Evolutionary conservation across 2,329 filamentous ascomycete genomes (phyloP).

Genomic region (Elsinoe fawcettii): DNA sequence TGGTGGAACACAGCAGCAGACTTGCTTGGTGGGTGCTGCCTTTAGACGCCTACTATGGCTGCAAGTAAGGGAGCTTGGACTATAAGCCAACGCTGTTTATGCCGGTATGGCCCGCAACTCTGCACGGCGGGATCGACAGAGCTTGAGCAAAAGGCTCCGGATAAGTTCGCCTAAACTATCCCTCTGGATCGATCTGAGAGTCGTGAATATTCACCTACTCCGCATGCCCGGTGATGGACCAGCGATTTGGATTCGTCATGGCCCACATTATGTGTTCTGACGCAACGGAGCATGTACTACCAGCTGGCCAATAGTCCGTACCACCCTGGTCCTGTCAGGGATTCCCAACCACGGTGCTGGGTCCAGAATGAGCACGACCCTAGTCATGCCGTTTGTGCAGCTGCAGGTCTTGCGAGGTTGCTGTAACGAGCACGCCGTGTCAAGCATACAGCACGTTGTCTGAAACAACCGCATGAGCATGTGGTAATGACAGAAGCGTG

Average conservation of each 20-base stretch:
- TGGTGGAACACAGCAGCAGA: neutral
- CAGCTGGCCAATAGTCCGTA: conserved; percentile 8
- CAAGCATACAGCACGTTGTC: neutral
- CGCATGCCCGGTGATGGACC: neutral
- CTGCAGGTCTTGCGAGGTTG: conserved; percentile 3
- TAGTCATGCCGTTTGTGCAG: neutral
- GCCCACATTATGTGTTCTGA: neutral
- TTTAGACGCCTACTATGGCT: conserved; percentile 1
- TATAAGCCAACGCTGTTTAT: conserved; percentile 2
- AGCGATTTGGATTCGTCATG: neutral
- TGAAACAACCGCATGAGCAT: neutral
- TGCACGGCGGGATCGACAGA: conserved; percentile 3
- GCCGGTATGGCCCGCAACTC: conserved; percentile 8
- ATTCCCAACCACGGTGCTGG: conserved; percentile 8
- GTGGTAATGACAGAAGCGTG: neutral
- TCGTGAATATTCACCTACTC: neutral
- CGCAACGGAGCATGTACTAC: conserved; percentile 6
- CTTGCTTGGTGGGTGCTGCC: neutral
- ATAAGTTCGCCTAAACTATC: conserved; percentile 9
- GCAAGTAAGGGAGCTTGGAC: conserved; percentile 10
- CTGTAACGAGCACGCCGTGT: neutral
- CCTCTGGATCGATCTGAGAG: neutral
- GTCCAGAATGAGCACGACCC: neutral
- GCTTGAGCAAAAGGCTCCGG: neutral
- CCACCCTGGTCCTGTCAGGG: conserved; percentile 2